Evolutionary conservation across 2,329 filamentous ascomycete species (phyloP), one percentile per base, ranked within the genome.

Genomic region (Myriosclerotinia scirpicola): DNA sequence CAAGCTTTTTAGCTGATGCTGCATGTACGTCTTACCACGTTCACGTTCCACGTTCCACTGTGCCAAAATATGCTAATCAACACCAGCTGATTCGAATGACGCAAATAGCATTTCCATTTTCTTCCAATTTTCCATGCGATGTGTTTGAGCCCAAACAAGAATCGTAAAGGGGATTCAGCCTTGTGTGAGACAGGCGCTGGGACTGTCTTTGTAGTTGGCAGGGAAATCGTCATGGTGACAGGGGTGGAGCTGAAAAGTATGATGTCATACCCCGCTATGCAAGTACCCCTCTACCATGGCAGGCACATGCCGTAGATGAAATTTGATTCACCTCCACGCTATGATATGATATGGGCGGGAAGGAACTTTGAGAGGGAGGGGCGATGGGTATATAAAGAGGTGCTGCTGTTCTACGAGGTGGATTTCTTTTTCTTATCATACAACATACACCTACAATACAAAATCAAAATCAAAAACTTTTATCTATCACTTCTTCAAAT

Each of bases 1-100:
- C 61, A 64, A 64, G 61, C 61, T 64, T 64, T 55, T n/a, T n/a
- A n/a, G n/a, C 12, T n/a, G 8, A 22, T 26, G n/a, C n/a, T n/a
- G n/a, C n/a, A n/a, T n/a, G n/a, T n/a, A n/a, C n/a, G n/a, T n/a
- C n/a, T n/a, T n/a, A n/a, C n/a, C n/a, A n/a, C n/a, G n/a, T 9
- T 48, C 5, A 17, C 11, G 15, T 34, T 12, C 7, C n/a, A 26
- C 22, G 36, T 63, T 15, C 15, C 17, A 53, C 20, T n/a, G 22
- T n/a, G 34, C n/a, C 34, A 63, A 34, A 30, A 36, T 53, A 30
- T 12, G 44, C 42, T 22, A 50, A 3, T 12, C 30, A 1, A 14
- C 5, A 36, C 20, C 20, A 26, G 58, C 58, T 22, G 5, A 44
- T 40, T 17, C 12, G 12, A 26, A 56, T 40, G 36, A 56, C 17